Percentiles rank a stretch among this genome's conserved stretches.
phyloP scores from a whole-genome alignment of 1,284 basidiomycete species.

The Paramarasmius palmivorus region DNA sequence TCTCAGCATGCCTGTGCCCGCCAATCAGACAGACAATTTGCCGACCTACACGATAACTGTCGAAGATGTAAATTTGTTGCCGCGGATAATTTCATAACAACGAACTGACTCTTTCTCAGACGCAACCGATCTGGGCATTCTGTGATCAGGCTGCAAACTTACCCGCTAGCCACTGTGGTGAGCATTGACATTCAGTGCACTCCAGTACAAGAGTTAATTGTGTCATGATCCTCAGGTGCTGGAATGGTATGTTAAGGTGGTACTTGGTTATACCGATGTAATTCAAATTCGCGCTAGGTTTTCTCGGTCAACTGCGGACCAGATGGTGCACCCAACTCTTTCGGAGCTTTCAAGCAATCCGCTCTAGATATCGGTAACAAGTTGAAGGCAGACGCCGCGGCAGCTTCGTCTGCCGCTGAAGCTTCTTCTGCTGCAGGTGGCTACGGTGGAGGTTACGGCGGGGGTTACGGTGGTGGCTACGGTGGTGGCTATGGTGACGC shows the following conservation, averaged over 20 bases:
- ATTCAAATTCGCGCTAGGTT: background rate
- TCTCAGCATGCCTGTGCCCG: conserved; percentile 34
- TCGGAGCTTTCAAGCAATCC: conserved; percentile 37
- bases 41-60: conserved; percentile 41
- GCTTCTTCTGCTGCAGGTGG: conserved; percentile 15
- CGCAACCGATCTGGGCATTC: conserved; percentile 35
- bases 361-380: conserved; percentile 36
- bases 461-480: background rate
- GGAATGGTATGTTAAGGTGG: background rate
- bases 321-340: conserved; percentile 38
- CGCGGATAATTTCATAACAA: conserved; percentile 17
- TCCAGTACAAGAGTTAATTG: background rate
- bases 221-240: background rate
- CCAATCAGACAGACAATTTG: conserved; percentile 33
- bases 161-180: conserved; percentile 36
- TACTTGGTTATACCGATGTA: too few species aligned
- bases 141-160: conserved; percentile 24
- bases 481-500: background rate
- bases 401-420: conserved; percentile 20
- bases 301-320: conserved; percentile 39
- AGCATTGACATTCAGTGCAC: background rate
- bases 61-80: conserved; percentile 38
- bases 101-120: conserved; percentile 9
- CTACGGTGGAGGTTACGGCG: background rate
- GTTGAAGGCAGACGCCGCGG: conserved; percentile 25